Conservation (phyloP, 164 flowering plant species). For the Pachysandra terminalis region DNA sequence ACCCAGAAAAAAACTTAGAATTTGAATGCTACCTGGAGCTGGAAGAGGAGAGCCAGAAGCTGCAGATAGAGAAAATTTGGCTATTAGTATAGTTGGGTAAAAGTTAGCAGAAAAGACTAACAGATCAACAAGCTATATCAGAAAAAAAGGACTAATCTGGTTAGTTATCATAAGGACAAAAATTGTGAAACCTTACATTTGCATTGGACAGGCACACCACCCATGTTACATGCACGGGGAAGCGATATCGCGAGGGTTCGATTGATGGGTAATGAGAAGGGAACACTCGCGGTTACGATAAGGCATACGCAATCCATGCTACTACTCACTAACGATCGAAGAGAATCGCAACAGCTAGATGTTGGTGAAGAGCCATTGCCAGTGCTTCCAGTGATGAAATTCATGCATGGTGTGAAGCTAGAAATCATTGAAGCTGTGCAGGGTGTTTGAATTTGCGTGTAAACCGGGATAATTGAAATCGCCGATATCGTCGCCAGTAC, state of each 20-base stretch:
- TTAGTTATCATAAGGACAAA: background rate
- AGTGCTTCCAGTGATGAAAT: slow-evolving; percentile 48
- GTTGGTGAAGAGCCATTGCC: slow-evolving; percentile 52
- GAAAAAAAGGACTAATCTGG: too few species aligned
- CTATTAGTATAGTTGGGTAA: background rate
- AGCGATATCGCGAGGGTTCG: slow-evolving; percentile 58
- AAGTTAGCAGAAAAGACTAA: too few species aligned
- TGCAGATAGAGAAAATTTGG: slow-evolving; percentile 27
- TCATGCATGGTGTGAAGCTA: slow-evolving; percentile 70
- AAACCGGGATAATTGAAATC: slow-evolving; percentile 25
- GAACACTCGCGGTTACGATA: slow-evolving; percentile 56
- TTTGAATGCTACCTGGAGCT: slow-evolving; percentile 56
- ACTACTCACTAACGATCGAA: slow-evolving; percentile 38
- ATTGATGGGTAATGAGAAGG: slow-evolving; percentile 64
- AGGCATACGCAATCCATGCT: slow-evolving; percentile 67
- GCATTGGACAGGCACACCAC: slow-evolving; percentile 72
- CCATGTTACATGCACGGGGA: slow-evolving; percentile 73
- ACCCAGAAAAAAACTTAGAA: too few species aligned
- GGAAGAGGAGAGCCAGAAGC: slow-evolving; percentile 64
- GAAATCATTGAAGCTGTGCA: slow-evolving; percentile 58
- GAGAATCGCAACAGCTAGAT: slow-evolving; percentile 56
- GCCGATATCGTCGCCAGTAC: slow-evolving; percentile 19
- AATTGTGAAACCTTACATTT: slow-evolving; percentile 10
- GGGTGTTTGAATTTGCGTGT: slow-evolving; percentile 43
- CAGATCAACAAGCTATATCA: too few species aligned